Percentiles rank a stretch among this genome's conserved stretches.
Evolutionary conservation across 2,329 filamentous ascomycete species (phyloP).

Genomic region (Cladosporium sphaerospermum): DNA sequence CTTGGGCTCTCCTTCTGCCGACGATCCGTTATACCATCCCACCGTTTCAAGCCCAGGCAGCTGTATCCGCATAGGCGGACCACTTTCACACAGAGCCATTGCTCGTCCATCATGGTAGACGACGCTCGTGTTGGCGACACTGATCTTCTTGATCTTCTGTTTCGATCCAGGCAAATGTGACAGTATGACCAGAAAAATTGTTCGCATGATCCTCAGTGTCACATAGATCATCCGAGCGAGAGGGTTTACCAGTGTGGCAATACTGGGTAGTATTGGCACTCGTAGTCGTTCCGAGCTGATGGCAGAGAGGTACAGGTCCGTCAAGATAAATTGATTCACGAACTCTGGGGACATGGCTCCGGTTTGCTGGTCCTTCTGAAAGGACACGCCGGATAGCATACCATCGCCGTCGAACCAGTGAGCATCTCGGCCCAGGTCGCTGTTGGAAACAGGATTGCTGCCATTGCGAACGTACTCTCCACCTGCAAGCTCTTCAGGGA

Average conservation of each 20-base stretch:
- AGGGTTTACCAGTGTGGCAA: slow-evolving; percentile 58
- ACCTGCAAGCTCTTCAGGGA: slow-evolving; percentile 60
- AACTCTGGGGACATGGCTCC: slow-evolving; percentile 53
- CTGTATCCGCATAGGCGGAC: slow-evolving; percentile 60
- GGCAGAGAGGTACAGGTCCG: slow-evolving; percentile 57
- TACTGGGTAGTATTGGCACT: slow-evolving; percentile 59
- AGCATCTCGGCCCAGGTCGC: slow-evolving; percentile 54
- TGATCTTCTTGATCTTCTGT: slow-evolving; percentile 58
- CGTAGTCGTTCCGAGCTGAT: slow-evolving; percentile 42
- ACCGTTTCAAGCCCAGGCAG: slow-evolving; percentile 61
- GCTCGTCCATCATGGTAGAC: slow-evolving; percentile 63
- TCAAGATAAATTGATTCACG: slow-evolving; percentile 63
- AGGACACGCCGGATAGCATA: slow-evolving; percentile 64
- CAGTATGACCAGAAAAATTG: slow-evolving; percentile 51
- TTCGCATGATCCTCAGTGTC: slow-evolving; percentile 49
- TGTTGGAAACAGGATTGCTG: slow-evolving; percentile 59
- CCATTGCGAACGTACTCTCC: slow-evolving; percentile 69
- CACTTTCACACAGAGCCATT: slow-evolving; percentile 64
- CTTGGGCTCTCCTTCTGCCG: slow-evolving; percentile 47
- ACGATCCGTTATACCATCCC: slow-evolving; percentile 61
- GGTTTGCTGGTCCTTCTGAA: slow-evolving; percentile 40
- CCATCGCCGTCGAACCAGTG: slow-evolving; percentile 74
- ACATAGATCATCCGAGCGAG: slow-evolving; percentile 49
- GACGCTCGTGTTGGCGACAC: slow-evolving; percentile 63
- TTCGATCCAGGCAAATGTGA: slow-evolving; percentile 53